These are phyloP conservation scores for Schwanniomyces yamadae DNA, from an alignment of 805 yeast genomes.

Conservation along the genomic window DNA sequence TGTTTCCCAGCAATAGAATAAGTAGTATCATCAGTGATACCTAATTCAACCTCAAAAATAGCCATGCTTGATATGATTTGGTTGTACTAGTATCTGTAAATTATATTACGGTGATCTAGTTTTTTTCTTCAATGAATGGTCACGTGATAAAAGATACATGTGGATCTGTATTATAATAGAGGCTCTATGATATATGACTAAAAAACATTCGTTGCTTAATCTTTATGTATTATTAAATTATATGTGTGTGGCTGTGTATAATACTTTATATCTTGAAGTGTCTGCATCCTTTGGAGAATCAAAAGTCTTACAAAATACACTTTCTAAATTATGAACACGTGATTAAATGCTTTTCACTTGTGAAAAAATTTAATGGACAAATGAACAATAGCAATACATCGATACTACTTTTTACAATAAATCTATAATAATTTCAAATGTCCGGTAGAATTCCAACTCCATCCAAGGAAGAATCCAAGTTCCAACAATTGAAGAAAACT, in stretches of 20 bases:
- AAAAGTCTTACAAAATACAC: constrained; percentile 1
- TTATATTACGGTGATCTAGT: too few species aligned
- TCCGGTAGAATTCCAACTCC: constrained; percentile 21
- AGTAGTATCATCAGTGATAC: constrained; percentile 43
- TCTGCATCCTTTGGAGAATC: too few species aligned
- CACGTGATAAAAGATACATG: neutral
- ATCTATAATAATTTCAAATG: constrained; percentile 10
- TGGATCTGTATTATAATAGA: neutral
- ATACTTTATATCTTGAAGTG: too few species aligned
- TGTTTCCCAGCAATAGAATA: constrained; percentile 71
- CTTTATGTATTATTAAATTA: too few species aligned
- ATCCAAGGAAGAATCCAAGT: constrained; percentile 28
- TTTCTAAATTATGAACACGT: neutral
- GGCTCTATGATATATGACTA: neutral
- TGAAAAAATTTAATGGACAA: constrained; percentile 3
- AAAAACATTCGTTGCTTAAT: neutral
- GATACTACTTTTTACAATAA: neutral
- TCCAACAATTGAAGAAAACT: constrained; percentile 55
- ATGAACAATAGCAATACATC: neutral
- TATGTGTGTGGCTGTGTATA: too few species aligned
- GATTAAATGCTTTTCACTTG: neutral
- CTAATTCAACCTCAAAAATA: constrained; percentile 22
- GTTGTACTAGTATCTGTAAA: too few species aligned
- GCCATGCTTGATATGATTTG: constrained; percentile 20
- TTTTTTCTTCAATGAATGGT: neutral